Percentiles rank a stretch among this genome's conserved stretches.
phyloP scores from a whole-genome alignment of 2,329 filamentous ascomycete species.

The Podosphaera xanthii region DNA sequence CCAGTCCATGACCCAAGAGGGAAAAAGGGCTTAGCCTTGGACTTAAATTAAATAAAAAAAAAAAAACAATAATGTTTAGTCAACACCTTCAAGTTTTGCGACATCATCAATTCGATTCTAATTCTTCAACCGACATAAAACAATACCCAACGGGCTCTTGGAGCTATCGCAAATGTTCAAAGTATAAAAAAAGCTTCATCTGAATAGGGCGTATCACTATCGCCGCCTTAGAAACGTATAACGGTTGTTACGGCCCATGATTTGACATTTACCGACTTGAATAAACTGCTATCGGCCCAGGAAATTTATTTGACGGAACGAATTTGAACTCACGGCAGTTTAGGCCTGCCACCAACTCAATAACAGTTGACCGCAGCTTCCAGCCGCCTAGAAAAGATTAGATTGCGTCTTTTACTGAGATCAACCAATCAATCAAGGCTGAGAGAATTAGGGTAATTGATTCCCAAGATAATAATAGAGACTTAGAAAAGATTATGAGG shows the following conservation, averaged over 20 bases:
- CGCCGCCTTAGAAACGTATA: neutral
- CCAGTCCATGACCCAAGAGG: no score
- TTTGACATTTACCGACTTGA: neutral
- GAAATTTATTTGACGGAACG: neutral
- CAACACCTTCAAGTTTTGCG: no score
- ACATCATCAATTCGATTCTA: no score
- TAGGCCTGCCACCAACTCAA: slow-evolving; percentile 1
- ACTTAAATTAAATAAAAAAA: no score
- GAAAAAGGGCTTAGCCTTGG: no score
- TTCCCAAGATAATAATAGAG: no score
- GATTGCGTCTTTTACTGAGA: neutral
- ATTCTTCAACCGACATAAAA: no score
- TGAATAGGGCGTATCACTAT: neutral
- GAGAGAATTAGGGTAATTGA: neutral
- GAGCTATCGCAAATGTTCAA: no score
- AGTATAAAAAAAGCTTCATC: neutral
- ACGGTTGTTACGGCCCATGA: neutral
- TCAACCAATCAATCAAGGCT: neutral
- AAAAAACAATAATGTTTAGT: no score
- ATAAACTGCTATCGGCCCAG: neutral
- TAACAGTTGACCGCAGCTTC: neutral
- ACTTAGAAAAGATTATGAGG: no score
- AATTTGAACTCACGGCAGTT: neutral
- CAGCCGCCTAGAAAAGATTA: neutral
- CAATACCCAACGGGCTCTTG: no score